Percentiles rank a stretch among this genome's conserved stretches.
These are phyloP conservation scores for Chiua sp. DNA, from an alignment of 1,284 basidiomycete genomes.

Conservation along the genomic window DNA sequence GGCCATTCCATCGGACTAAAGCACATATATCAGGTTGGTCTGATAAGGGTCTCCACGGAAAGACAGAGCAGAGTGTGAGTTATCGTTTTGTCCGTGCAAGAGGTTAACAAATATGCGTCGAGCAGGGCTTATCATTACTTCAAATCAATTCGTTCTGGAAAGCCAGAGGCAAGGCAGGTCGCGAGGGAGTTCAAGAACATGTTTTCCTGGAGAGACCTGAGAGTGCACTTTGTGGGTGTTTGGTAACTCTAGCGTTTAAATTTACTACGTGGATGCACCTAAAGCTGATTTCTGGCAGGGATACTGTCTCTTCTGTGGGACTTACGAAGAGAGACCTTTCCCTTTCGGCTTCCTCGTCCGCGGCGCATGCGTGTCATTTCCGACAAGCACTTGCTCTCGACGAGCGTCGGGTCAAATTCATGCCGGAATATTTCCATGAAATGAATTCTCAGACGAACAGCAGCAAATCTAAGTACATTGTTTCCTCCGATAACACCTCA, in stretches of 20 bases:
- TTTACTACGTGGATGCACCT: background rate
- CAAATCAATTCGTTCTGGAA: conserved; percentile 14
- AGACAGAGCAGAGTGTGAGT: conserved; percentile 32
- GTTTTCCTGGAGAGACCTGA: conserved; percentile 39
- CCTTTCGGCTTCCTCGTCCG: conserved; percentile 25
- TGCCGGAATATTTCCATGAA: conserved; percentile 42
- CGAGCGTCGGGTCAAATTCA: conserved; percentile 46
- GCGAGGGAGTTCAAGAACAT: conserved; percentile 41
- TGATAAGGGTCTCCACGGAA: conserved; percentile 27
- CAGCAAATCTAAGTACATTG: conserved; percentile 17
- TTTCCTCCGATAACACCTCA: background rate
- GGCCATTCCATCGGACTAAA: conserved; percentile 1
- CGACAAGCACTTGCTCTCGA: conserved; percentile 49
- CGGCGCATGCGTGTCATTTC: conserved; percentile 38
- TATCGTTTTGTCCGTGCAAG: background rate
- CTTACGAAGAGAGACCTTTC: conserved; percentile 26
- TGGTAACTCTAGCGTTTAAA: conserved; percentile 33
- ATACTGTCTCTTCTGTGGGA: conserved; percentile 47
- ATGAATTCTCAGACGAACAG: conserved; percentile 21
- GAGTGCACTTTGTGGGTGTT: conserved; percentile 46
- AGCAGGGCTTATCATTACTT: conserved; percentile 46
- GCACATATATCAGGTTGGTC: conserved; percentile 21
- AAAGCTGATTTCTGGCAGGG: conserved; percentile 37
- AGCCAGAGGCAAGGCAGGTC: conserved; percentile 15
- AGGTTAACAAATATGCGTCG: background rate